Percentiles rank a stretch among this genome's conserved stretches.
Conservation (phyloP, 495 filamentous ascomycete genomes). For the Neurospora sp. region DNA sequence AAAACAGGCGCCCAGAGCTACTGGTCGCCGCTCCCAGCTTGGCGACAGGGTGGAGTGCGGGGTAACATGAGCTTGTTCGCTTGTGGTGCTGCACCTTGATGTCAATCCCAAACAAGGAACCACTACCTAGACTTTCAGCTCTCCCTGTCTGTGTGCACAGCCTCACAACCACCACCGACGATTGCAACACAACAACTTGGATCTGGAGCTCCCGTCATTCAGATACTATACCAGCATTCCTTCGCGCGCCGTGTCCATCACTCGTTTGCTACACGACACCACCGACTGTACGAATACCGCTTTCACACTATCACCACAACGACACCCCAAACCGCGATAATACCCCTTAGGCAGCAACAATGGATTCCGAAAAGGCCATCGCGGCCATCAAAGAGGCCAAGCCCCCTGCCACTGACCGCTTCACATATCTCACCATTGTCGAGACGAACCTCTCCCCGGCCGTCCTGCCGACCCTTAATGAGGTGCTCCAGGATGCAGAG, state of each 20-base stretch:
- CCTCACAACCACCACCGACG: background rate
- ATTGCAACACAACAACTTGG: background rate
- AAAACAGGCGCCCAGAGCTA: background rate
- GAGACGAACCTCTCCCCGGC: constrained; percentile 74
- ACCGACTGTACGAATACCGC: background rate
- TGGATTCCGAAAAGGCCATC: constrained; percentile 23
- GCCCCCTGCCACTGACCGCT: constrained; percentile 67
- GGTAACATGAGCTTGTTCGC: constrained; percentile 2
- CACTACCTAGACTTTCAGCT: background rate
- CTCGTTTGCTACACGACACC: background rate
- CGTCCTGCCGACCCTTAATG: constrained; percentile 65
- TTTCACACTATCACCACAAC: background rate
- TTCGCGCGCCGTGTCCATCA: background rate
- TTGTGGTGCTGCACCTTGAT: constrained; percentile 11
- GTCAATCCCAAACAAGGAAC: constrained; percentile 2
- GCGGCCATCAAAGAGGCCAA: constrained; percentile 32
- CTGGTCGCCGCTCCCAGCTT: background rate
- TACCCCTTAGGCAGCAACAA: background rate
- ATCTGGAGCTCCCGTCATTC: background rate
- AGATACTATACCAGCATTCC: background rate
- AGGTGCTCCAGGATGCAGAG: constrained; percentile 69
- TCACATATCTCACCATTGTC: constrained; percentile 82
- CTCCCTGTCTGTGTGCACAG: background rate
- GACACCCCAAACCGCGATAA: background rate
- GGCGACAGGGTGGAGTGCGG: constrained; percentile 4